Percentiles rank a stretch among this genome's conserved stretches.
Evolutionary conservation across 129 eudicot genomes (phyloP).

Genomic region (Arctium minus): DNA sequence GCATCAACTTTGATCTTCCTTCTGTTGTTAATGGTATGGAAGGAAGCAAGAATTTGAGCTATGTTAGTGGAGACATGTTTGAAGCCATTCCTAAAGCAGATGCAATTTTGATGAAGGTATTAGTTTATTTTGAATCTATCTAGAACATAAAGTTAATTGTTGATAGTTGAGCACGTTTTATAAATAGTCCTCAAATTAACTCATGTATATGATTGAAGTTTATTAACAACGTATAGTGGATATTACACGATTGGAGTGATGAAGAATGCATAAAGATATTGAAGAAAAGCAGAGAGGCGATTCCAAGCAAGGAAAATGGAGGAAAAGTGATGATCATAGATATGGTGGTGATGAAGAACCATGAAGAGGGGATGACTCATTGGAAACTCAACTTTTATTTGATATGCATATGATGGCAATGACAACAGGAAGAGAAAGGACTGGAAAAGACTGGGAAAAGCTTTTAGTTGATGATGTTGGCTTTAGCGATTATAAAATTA

Average conservation of each 20-base stretch:
- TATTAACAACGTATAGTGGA: no score
- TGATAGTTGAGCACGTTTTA: no score
- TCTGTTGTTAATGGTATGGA: slow-evolving; percentile 20
- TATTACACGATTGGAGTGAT: slow-evolving; percentile 51
- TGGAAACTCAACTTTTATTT: slow-evolving; percentile 23
- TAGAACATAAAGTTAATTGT: no score
- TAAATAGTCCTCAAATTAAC: no score
- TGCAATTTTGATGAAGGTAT: slow-evolving; percentile 18
- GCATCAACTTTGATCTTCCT: slow-evolving; percentile 28
- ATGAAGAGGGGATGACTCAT: neutral
- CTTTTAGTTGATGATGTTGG: slow-evolving; percentile 32
- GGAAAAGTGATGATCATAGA: slow-evolving; percentile 44
- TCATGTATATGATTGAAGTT: no score
- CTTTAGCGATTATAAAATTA: slow-evolving; percentile 27
- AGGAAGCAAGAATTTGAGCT: slow-evolving; percentile 10
- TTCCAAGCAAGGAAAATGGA: slow-evolving; percentile 27
- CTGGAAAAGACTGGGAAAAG: slow-evolving; percentile 37
- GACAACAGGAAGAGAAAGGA: slow-evolving; percentile 27
- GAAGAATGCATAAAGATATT: slow-evolving; percentile 36
- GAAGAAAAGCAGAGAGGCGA: slow-evolving; percentile 36
- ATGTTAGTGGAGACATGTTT: slow-evolving; percentile 24
- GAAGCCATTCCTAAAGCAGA: slow-evolving; percentile 18
- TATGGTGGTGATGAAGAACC: slow-evolving; percentile 30
- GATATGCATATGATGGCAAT: slow-evolving; percentile 33
- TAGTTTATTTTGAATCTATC: neutral